Evolutionary conservation across 768 basidiomycete genomes (phyloP).

Genomic region (Russula emetica): DNA sequence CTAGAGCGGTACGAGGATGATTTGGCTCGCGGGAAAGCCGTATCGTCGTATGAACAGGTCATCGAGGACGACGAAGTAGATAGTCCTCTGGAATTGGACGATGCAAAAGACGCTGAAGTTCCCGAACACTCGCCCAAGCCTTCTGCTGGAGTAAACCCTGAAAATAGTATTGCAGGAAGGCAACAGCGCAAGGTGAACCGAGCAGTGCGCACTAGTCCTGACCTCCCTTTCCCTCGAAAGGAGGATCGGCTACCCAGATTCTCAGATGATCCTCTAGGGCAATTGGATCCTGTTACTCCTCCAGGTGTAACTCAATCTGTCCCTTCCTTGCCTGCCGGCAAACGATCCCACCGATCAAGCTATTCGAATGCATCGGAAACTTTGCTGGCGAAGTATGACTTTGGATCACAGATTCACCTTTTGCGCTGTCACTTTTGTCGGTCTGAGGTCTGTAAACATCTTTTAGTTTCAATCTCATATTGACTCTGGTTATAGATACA

Average conservation of each 20-base stretch:
- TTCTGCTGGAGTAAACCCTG: constrained; percentile 26
- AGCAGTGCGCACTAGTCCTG: constrained; percentile 71
- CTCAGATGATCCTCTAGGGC: constrained; percentile 73
- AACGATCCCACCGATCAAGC: constrained; percentile 44
- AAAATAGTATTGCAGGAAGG: constrained; percentile 1
- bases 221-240: constrained; percentile 60
- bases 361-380: constrained; percentile 46
- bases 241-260: constrained; percentile 49
- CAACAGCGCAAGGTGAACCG: constrained; percentile 45
- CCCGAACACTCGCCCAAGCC: constrained; percentile 21
- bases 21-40: constrained; percentile 30
- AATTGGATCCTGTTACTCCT: constrained; percentile 44
- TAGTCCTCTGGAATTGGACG: constrained; percentile 35
- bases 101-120: constrained; percentile 30
- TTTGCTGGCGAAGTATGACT: constrained; percentile 65
- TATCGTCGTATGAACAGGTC: constrained; percentile 29
- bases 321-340: constrained; percentile 55
- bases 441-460: constrained; percentile 58
- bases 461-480: neutral
- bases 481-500: constrained; percentile 51
- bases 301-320: constrained; percentile 63
- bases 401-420: constrained; percentile 62
- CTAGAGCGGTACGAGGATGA: constrained; percentile 47
- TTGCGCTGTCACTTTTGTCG: constrained; percentile 84
- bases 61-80: constrained; percentile 43